Conservation (phyloP, 1,284 basidiomycete species). For the Irpex rosettiformis region DNA sequence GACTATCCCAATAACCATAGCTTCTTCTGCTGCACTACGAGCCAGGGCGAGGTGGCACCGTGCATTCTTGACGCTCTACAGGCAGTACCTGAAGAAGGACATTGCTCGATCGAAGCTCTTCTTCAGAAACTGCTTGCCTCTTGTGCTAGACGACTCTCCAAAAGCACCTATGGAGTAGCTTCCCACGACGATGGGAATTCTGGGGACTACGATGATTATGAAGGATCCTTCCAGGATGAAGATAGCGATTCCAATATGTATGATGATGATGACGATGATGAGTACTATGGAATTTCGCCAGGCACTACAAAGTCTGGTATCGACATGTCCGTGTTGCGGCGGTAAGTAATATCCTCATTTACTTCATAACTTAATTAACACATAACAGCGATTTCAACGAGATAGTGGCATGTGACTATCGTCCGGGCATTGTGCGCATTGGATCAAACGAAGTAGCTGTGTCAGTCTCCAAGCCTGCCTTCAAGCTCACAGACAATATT, state of each 20-base stretch:
- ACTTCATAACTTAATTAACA: neutral
- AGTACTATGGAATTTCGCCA: slow-evolving; percentile 12
- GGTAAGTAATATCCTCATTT: slow-evolving; percentile 17
- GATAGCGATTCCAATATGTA: slow-evolving; percentile 27
- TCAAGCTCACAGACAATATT: slow-evolving; percentile 43
- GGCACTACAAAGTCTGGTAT: slow-evolving; percentile 6
- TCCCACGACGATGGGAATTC: neutral
- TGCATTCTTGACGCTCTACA: slow-evolving; percentile 39
- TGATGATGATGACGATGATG: slow-evolving; percentile 27
- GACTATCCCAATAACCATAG: slow-evolving; percentile 57
- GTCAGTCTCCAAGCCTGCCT: slow-evolving; percentile 51
- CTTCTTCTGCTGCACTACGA: slow-evolving; percentile 44
- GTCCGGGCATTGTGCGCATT: slow-evolving; percentile 50
- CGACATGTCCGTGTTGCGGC: slow-evolving; percentile 19
- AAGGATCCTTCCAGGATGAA: slow-evolving; percentile 7
- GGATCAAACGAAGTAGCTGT: slow-evolving; percentile 45
- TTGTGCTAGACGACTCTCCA: slow-evolving; percentile 14
- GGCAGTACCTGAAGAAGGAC: slow-evolving; percentile 35
- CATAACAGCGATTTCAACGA: slow-evolving; percentile 50
- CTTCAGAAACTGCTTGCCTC: slow-evolving; percentile 24
- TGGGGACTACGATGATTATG: slow-evolving; percentile 19
- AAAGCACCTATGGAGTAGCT: too few relatives aligned
- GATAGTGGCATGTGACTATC: slow-evolving; percentile 45
- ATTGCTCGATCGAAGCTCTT: slow-evolving; percentile 43
- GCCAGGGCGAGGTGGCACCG: slow-evolving; percentile 32